Base-by-base conservation (phyloP, 75 land plant genomes). In the Ceratopteris richardii region DNA sequence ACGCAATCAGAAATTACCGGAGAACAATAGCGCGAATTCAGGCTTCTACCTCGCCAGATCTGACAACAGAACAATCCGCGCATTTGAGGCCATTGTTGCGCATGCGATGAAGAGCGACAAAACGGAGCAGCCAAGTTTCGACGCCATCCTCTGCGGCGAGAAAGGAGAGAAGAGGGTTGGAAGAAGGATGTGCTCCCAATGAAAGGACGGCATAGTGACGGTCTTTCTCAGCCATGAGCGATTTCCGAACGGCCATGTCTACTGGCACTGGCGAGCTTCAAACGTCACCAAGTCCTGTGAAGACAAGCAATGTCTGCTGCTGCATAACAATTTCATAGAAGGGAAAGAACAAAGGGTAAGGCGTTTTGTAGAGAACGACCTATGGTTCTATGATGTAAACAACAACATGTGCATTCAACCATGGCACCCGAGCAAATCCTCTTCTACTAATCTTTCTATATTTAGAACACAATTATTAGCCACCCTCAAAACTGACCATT, bases 341-440 rank as follows among this genome's bases (percentile, higher is more conserved):
- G 51, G 52, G 10, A 46, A 29, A 31, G 60, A 47, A n/a, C 10
- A 29, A 0, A 66, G 44, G 68, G 29, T 57, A 47, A 42, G 29
- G 1, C 30, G 61, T 10, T 47, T 43, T 48, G 39, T 51, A 22
- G 18, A 33, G 13, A 41, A 56, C 13, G 31, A 22, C 18, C 42
- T 66, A 25, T 66, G 68, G 68, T 66, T 41, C 31, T 66, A 56
- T 48, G 54, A 66, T 57, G 68, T 51, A 14, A 24, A 44, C 16
- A 36, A 29, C 21, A 17, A 40, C 19, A 66, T 66, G 68, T 66
- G 68, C 30, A 19, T 36, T 20, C 68, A 66, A 17, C 60, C 50
- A 3, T 66, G 68, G 68, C 60, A 66, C 20, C 60, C 37, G n/a
- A n/a, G n/a, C n/a, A n/a, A n/a, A n/a, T n/a, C n/a, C n/a, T n/a